Conservation (phyloP, 768 basidiomycete genomes). For the Pleurotus pulmonarius region DNA sequence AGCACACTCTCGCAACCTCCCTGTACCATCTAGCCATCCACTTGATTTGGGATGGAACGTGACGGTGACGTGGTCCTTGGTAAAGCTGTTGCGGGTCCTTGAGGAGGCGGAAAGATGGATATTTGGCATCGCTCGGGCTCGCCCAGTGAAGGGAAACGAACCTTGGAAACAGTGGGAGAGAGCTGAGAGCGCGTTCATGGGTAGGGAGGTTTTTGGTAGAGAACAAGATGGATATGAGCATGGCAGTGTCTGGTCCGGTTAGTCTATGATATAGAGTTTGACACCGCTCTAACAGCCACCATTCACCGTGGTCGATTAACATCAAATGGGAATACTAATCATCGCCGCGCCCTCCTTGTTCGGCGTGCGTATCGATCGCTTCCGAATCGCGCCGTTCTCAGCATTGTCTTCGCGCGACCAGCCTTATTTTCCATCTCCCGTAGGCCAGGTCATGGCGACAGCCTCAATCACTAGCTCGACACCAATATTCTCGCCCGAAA, state of each 20-base stretch:
- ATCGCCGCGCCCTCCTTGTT: too few species aligned
- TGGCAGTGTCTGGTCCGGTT: background rate
- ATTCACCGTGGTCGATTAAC: too few species aligned
- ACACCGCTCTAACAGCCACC: too few species aligned
- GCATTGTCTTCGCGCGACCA: too few species aligned
- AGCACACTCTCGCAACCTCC: background rate
- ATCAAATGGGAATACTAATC: too few species aligned
- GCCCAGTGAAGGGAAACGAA: slow-evolving; percentile 48
- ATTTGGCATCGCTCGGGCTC: slow-evolving; percentile 34
- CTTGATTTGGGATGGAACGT: slow-evolving; percentile 17
- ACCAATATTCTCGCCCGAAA: too few species aligned
- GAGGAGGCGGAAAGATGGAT: slow-evolving; percentile 33
- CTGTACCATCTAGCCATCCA: slow-evolving; percentile 22
- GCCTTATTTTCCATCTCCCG: too few species aligned
- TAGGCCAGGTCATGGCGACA: too few species aligned
- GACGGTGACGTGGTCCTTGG: slow-evolving; percentile 17
- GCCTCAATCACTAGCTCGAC: too few species aligned
- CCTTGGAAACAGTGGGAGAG: slow-evolving; percentile 53
- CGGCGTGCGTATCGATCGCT: too few species aligned
- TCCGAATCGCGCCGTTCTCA: too few species aligned
- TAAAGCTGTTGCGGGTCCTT: slow-evolving; percentile 18
- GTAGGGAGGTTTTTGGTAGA: background rate
- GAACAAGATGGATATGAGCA: background rate
- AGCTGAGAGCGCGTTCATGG: slow-evolving; percentile 12
- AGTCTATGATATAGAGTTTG: too few species aligned